Base-by-base conservation (phyloP, 257 asterid genomes). In the Ilex aquifolium region DNA sequence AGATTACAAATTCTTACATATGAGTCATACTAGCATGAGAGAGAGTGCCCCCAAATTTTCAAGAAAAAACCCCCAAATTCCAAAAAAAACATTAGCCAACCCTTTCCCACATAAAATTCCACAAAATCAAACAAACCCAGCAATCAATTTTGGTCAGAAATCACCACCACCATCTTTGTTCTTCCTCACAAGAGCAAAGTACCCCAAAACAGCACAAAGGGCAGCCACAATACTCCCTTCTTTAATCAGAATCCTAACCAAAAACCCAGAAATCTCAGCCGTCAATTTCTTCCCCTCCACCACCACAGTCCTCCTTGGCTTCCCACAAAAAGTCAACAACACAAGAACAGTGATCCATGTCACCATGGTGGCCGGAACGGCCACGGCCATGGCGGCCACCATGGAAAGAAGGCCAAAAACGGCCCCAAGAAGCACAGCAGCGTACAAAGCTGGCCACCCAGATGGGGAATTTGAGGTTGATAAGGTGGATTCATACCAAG, bases 141-240 rank as follows among this genome's bases (percentile, higher is more conserved):
- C 27, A 21, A 21, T 21, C 42, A 46, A 46, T 46, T 46, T 46
- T 10, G n/a, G 52, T 46, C 52, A 46, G 52, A 10, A 14, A 46
- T 10, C 39, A 11, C 51, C 72, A 10, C 52, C 65, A 60, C 63
- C 40, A 13, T 72, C 68, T 50, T 46, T 78, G 13, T 69, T 56
- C 53, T 65, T 84, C 46, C 82, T 71, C 49, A 88, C 69, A 54
- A 88, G 85, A 1, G 80, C 89, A 74, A 88, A 85, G 56, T 91
- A 91, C 0, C 95, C 95, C 49, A 91, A 69, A 59, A 88, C 78
- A 32, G 95, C 98, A 62, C 96, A 91, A 49, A 91, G 62, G 2
- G 84, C 88, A 17, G 98, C 98, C 15, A 88, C 98, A 57, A 84
- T 64, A 60, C 88, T 91, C 59, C 98, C 98, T 67, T 91, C 97